Evolutionary conservation across 805 yeast species (phyloP).

Genomic region (Yarrowia sp.): DNA sequence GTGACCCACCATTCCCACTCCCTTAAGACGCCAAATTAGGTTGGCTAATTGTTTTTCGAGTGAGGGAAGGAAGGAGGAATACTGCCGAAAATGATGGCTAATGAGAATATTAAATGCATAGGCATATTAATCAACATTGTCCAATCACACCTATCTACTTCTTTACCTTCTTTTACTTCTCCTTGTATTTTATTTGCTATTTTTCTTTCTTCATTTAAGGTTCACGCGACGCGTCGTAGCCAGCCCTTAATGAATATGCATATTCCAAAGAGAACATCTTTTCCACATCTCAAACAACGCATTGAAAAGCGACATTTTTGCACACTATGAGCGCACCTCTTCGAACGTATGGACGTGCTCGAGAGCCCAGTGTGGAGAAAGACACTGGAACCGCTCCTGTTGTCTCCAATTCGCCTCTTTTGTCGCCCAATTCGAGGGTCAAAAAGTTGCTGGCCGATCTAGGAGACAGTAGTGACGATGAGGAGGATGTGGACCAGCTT

Average conservation of each 20-base stretch:
- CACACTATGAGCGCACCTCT: slow-evolving; percentile 18
- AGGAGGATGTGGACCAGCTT: slow-evolving; percentile 30
- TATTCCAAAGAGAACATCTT: background rate
- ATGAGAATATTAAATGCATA: too few relatives aligned
- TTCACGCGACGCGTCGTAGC: slow-evolving; percentile 25
- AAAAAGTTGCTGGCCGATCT: slow-evolving; percentile 27
- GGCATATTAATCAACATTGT: too few relatives aligned
- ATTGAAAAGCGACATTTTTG: too few relatives aligned
- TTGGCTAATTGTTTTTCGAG: too few relatives aligned
- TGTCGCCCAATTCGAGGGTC: slow-evolving; percentile 38
- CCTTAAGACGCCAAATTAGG: too few relatives aligned
- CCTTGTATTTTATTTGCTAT: too few relatives aligned
- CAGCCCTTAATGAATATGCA: slow-evolving; percentile 31
- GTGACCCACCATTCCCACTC: too few relatives aligned
- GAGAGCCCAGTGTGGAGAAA: background rate
- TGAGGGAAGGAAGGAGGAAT: too few relatives aligned
- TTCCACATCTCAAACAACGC: slow-evolving; percentile 3
- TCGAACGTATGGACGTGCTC: slow-evolving; percentile 9
- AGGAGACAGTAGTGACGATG: slow-evolving; percentile 25
- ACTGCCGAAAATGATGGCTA: too few relatives aligned
- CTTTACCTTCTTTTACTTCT: too few relatives aligned
- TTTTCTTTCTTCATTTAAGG: background rate
- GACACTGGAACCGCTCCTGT: background rate
- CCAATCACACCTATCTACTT: too few relatives aligned
- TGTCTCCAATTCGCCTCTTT: slow-evolving; percentile 12